Evolutionary conservation across 495 filamentous ascomycete species (phyloP), one percentile per base, ranked within the genome.

Genomic region (Neurospora sp.): DNA sequence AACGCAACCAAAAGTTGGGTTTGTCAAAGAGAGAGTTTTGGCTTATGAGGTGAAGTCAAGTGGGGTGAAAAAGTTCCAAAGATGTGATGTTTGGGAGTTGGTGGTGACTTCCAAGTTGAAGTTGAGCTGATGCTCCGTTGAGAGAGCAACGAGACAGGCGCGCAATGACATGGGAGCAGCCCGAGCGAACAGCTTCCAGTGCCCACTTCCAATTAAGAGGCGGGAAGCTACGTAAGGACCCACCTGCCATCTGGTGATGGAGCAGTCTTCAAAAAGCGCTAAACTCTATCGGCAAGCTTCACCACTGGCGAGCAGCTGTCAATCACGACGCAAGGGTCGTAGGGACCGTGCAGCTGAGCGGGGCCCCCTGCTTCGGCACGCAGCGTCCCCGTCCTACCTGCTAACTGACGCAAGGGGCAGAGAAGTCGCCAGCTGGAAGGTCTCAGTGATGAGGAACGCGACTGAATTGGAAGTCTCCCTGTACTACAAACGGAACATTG

Each of bases 241-340:
- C 54, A 62, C 27, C 35, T 62, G 54, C 11, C 54, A 62, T 62
- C 27, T 62, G 54, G 54, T 35, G 14, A 3, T 35, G 54, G 54
- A 16, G 20, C 5, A 59, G 54, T 62, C 12, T 18, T 8, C 54
- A 35, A 62, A 48, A 16, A 41, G 38, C 71, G 4, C 69, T 73
- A 74, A 72, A 71, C 41, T 70, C 18, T 44, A 62, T 70, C 72
- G 42, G 40, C 42, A 40, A 70, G 41, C 70, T 37, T 79, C 72
- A 75, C 76, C 72, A 78, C 69, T 77, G 75, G 78, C 76, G 76
- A 78, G 75, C 78, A 80, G 78, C 76, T 78, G 79, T 72, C 70
- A 72, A 23, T 35, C 27, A 18, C 5, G 20, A 31, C 42, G 38
- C 44, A 70, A 70, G 35, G 44, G 71, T 27, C n/a, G n/a, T 69